These are phyloP conservation scores for Rhizopus arrhizus DNA, from an alignment of 371 early-diverging fungal genomes.

Conservation along the genomic window DNA sequence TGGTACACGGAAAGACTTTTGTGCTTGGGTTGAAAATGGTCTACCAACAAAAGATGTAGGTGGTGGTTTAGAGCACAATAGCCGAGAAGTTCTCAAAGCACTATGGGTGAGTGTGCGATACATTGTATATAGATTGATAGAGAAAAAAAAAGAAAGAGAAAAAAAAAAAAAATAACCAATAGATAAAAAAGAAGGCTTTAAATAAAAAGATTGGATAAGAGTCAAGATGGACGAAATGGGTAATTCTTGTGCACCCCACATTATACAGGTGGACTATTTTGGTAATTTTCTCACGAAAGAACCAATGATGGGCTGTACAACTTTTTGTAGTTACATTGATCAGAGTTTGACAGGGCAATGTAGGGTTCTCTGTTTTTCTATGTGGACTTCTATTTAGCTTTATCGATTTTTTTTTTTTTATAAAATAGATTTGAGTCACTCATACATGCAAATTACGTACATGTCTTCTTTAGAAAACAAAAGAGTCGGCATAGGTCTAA, in stretches of 20 bases:
- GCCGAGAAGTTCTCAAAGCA: no score
- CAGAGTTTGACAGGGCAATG: constrained; percentile 1
- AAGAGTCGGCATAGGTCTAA: no score
- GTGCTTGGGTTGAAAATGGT: constrained; percentile 14
- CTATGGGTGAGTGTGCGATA: no score
- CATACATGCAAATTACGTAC: no score
- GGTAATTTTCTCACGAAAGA: constrained; percentile 4
- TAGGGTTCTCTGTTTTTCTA: no score
- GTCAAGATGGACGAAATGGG: neutral
- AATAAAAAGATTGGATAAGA: constrained; percentile 3
- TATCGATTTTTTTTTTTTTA: no score
- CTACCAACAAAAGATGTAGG: constrained; percentile 10
- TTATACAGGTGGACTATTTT: neutral
- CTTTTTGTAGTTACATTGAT: neutral
- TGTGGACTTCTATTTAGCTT: no score
- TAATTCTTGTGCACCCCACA: neutral
- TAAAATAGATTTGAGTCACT: no score
- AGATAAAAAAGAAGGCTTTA: constrained; percentile 1
- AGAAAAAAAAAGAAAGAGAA: no score
- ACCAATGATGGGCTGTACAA: neutral
- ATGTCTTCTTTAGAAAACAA: no score
- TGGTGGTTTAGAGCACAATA: constrained; percentile 14
- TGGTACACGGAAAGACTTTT: constrained; percentile 8
- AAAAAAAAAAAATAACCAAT: no score
- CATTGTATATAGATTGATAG: no score